Evolutionary conservation across 805 yeast species (phyloP), one percentile per base, ranked within the genome.

Genomic region (Metschnikowia baotianmanensis): DNA sequence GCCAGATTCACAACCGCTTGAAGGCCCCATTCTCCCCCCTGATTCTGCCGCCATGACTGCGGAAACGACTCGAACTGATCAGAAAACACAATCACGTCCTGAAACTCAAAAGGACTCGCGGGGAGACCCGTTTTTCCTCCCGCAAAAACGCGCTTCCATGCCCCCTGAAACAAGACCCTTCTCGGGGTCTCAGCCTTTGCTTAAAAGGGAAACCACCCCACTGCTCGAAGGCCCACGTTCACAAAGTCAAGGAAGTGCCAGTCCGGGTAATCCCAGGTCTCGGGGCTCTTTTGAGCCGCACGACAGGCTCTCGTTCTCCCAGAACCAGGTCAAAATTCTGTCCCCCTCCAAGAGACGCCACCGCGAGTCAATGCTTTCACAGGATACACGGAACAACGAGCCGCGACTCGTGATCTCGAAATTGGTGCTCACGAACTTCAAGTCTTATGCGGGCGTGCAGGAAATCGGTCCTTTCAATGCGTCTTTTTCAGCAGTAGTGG

Each of bases 401-500:
- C 74, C 81, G 19, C 69, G 99, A 34, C 62, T 93, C 19, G 93
- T 87, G 6, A 90, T 93, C 32, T 69, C 80, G 32, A 78, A 79
- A 50, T 63, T 93, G 20, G 83, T 83, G 1, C 70, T 95, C 30
- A 81, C 82, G 2, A 85, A 93, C 59, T 93, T 93, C 76, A 93
- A 93, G 59, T 89, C 97, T 0, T 93, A 93, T 59, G 98, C 97
- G 1, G 99, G 99, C 0, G 68, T 74, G 13, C 98, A 93, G 64
- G 78, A 78, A 6, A 86, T 93, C 36, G 99, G 99, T 0, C 99
- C 99, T 0, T 93, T 93, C 62, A 85, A 93, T 54, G 66, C 90
- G 26, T 87, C 95, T 5, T 95, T 93, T 57, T 86, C 96, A 9
- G 98, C 99, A 0, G 95, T 93, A 9, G 97, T 93, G 11, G 99